Evolutionary conservation across 2,329 filamentous ascomycete species (phyloP), one percentile per base, ranked within the genome.

Genomic region (Aspergillus ustus): DNA sequence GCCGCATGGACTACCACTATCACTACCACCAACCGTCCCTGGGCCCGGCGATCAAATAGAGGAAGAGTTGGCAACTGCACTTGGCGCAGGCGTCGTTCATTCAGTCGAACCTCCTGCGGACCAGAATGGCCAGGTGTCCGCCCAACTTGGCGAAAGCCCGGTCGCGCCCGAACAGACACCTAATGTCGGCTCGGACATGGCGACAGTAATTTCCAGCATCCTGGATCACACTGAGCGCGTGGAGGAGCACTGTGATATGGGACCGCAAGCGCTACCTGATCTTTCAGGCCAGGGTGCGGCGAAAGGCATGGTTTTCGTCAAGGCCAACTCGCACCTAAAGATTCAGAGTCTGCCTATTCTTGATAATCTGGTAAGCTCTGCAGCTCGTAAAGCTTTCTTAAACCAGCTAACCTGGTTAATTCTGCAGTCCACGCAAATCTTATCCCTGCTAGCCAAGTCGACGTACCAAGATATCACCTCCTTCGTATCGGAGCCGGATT

Each of bases 301-400:
- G 11, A 74, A 74, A 59, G 73, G 70, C 17, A 68, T 77, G 63
- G 73, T 73, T 17, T 78, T 77, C 62, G 69, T 79, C 29, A 80
- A 80, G 62, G 77, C 78, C 46, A 80, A 78, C 59, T 77, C 77
- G 7, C 76, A 78, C 46, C 70, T 87, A 64, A 85, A 85, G 68
- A 81, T 86, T 20, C 83, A 88, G 65, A 87, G 85, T 70, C 72
- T 89, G 34, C 82, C 86, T 9, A 85, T 88, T 34, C 74, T 89
- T 22, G 86, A 89, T 63, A 88, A 86, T 64, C 70, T 88, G 70
- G 85, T 87, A 76, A 68, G 82, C 44, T 7, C 17, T 7, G 8
- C 3, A 15, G 7, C n/a, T 20, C n/a, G 25, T 19, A 13, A 48
- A 19, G 22, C 44, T 49, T 13, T 34, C 45, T 2, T 17, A 37